Evolutionary conservation across 345 rosid genomes (phyloP).

Genomic region (Balakata baccata): DNA sequence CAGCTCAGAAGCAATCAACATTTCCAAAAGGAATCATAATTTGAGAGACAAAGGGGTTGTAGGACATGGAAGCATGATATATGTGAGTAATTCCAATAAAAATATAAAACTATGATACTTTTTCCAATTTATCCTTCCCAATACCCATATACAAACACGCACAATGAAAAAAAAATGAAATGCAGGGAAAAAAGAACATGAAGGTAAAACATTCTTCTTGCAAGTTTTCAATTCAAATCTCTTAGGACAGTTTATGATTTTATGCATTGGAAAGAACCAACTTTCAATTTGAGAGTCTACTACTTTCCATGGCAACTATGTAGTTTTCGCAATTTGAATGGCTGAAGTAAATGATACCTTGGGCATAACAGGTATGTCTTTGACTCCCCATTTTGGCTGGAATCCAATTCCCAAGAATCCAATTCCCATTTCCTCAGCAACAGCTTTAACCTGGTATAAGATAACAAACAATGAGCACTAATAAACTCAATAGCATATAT

Average conservation of each 20-base stretch:
- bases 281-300: not conserved
- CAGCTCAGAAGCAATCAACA: constrained; percentile 21
- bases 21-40: constrained; percentile 10
- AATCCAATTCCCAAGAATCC: constrained; percentile 98
- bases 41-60: not conserved
- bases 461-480: not conserved
- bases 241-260: not conserved
- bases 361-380: constrained; percentile 95
- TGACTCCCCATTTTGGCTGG: constrained; percentile 88
- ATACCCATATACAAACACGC: too few species aligned
- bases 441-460: constrained; percentile 80
- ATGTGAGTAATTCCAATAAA: not conserved
- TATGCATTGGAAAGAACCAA: not conserved
- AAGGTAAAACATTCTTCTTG: not conserved
- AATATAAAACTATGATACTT: too few species aligned
- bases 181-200: too few species aligned
- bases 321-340: not conserved
- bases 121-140: too few species aligned
- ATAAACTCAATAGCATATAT: constrained; percentile 5
- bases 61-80: constrained; percentile 3
- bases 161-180: too few species aligned
- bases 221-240: not conserved
- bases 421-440: constrained; percentile 97
- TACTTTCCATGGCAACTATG: not conserved
- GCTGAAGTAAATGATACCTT: constrained; percentile 51